These are phyloP conservation scores for Solanum microdontum DNA, from an alignment of 257 asterid species.

Conservation along the genomic window DNA sequence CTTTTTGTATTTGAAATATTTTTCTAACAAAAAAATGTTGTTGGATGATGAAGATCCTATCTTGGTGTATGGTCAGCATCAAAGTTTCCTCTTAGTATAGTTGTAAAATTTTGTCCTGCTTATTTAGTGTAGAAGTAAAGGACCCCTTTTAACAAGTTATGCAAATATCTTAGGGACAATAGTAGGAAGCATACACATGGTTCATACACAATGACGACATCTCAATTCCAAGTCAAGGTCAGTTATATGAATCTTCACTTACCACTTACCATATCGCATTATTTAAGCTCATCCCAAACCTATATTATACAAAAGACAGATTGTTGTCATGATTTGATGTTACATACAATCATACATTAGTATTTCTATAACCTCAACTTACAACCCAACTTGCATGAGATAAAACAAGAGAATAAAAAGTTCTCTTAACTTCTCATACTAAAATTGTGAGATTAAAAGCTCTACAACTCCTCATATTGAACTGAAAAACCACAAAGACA, in stretches of 20 bases:
- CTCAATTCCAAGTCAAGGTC: neutral
- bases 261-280: neutral
- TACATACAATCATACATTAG: neutral
- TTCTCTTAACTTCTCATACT: slow-evolving; percentile 51
- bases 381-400: neutral
- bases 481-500: slow-evolving; percentile 78
- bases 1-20: too few species aligned
- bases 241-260: neutral
- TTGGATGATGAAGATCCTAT: too few species aligned
- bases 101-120: too few species aligned
- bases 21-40: too few species aligned
- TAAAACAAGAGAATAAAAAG: neutral
- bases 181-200: neutral
- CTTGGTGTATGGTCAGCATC: too few species aligned
- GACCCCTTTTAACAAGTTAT: too few species aligned
- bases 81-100: too few species aligned
- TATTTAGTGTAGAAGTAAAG: too few species aligned
- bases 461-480: slow-evolving; percentile 61
- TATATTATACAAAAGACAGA: neutral
- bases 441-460: neutral
- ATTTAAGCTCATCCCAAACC: neutral
- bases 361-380: neutral
- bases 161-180: neutral
- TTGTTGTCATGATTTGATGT: neutral
- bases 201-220: neutral